phyloP scores from a whole-genome alignment of 2,329 filamentous ascomycete genomes.

The Davidsoniella australis region DNA sequence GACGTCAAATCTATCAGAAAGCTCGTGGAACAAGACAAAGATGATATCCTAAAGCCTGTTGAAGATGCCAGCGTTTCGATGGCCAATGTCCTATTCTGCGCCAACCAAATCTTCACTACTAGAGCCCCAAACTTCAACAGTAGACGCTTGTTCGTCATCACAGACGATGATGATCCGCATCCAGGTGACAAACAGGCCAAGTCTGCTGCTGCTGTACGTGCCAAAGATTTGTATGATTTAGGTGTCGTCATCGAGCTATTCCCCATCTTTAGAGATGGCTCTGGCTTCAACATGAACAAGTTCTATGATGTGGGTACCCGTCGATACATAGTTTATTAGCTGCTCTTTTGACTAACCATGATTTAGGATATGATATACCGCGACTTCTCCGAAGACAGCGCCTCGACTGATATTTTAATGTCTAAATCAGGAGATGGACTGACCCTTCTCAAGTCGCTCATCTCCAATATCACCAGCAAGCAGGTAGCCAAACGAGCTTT shows the following conservation, averaged over 20 bases:
- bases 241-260: conserved; percentile 87
- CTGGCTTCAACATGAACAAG: conserved; percentile 61
- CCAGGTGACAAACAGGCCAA: conserved; percentile 51
- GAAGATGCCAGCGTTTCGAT: conserved; percentile 52
- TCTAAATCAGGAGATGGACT: conserved; percentile 60
- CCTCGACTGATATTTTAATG: conserved; percentile 34
- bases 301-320: conserved; percentile 65
- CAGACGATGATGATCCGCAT: conserved; percentile 82
- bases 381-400: conserved; percentile 52
- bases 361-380: conserved; percentile 77
- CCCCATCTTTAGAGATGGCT: conserved; percentile 50
- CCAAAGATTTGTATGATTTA: conserved; percentile 88
- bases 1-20: conserved; percentile 68
- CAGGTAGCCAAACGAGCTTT: conserved; percentile 70
- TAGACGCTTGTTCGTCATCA: conserved; percentile 83
- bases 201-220: conserved; percentile 65
- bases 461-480: conserved; percentile 82
- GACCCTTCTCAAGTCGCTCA: conserved; percentile 58
- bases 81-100: conserved; percentile 82
- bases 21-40: conserved; percentile 63
- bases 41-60: conserved; percentile 53
- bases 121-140: conserved; percentile 91
- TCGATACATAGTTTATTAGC: conserved; percentile 12
- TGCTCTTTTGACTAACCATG: conserved; percentile 3
- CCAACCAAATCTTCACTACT: conserved; percentile 90